These are phyloP conservation scores for Trichoderma lentiforme DNA, from an alignment of 2,329 filamentous ascomycete genomes.

Conservation along the genomic window DNA sequence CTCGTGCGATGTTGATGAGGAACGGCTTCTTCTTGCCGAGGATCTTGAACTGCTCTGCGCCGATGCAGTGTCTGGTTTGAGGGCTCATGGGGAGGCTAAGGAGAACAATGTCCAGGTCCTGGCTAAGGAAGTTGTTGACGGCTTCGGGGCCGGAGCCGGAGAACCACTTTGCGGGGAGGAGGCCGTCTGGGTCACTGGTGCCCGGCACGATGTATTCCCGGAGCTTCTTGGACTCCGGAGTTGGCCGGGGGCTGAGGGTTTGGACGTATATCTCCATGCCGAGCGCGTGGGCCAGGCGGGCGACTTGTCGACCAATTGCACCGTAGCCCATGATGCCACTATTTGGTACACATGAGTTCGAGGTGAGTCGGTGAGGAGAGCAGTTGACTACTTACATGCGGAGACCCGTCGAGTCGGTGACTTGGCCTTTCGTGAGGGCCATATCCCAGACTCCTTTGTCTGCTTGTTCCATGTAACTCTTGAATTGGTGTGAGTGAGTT, in stretches of 20 bases:
- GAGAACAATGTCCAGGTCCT: slow-evolving; percentile 44
- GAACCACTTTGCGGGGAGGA: slow-evolving; percentile 43
- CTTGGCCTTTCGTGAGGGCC: slow-evolving; percentile 15
- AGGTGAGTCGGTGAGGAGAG: neutral
- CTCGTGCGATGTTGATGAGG: slow-evolving; percentile 64
- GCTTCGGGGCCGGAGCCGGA: slow-evolving; percentile 32
- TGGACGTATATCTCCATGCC: slow-evolving; percentile 68
- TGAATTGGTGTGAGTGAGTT: slow-evolving; percentile 32
- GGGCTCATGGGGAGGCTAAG: slow-evolving; percentile 41
- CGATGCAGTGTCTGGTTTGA: slow-evolving; percentile 40
- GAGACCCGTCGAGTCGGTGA: slow-evolving; percentile 32
- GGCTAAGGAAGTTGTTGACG: slow-evolving; percentile 41
- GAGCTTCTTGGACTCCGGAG: slow-evolving; percentile 50
- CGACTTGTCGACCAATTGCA: slow-evolving; percentile 43
- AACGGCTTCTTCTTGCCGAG: slow-evolving; percentile 46
- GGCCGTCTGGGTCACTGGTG: slow-evolving; percentile 48
- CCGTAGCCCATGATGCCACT: slow-evolving; percentile 44
- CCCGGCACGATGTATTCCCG: slow-evolving; percentile 63
- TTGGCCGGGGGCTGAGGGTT: slow-evolving; percentile 58
- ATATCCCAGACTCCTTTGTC: slow-evolving; percentile 29
- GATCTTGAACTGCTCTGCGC: slow-evolving; percentile 41
- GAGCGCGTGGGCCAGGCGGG: slow-evolving; percentile 51
- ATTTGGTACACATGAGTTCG: neutral
- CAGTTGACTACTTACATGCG: slow-evolving; percentile 31
- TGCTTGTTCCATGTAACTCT: slow-evolving; percentile 29